Conservation (phyloP, 2,329 filamentous ascomycete genomes). For the Corynespora cassiicola region DNA sequence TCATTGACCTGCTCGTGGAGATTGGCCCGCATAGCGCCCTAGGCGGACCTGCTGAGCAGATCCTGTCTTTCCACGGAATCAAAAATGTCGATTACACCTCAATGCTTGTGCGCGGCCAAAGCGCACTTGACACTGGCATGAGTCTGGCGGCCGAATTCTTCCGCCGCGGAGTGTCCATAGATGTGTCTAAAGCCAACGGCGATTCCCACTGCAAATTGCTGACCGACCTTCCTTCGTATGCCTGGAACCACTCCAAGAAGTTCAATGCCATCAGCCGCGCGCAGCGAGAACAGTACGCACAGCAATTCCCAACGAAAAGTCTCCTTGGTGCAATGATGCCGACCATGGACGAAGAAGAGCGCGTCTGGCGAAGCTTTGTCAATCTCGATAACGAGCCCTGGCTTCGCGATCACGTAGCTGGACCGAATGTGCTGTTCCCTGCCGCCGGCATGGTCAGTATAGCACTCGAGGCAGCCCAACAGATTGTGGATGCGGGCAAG, state of each 20-base stretch:
- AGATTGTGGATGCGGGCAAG: constrained; percentile 7
- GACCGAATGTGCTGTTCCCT: constrained; percentile 25
- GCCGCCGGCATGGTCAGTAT: constrained; percentile 33
- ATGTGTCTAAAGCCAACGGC: constrained; percentile 10
- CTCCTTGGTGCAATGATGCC: constrained; percentile 13
- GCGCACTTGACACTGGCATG: constrained; percentile 12
- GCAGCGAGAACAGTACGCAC: constrained; percentile 17
- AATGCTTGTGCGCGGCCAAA: constrained; percentile 10
- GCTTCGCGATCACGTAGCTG: constrained; percentile 29
- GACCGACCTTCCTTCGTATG: constrained; percentile 29
- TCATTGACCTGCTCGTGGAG: constrained; percentile 17
- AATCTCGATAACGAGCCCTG: constrained; percentile 24
- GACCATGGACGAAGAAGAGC: constrained; percentile 15
- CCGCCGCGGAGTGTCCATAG: constrained; percentile 4
- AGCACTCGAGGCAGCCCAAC: constrained; percentile 30
- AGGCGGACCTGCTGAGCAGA: constrained; percentile 15
- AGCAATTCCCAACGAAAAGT: constrained; percentile 6
- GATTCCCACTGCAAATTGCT: not conserved
- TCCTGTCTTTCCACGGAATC: constrained; percentile 2
- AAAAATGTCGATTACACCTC: constrained; percentile 14
- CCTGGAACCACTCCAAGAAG: constrained; percentile 30
- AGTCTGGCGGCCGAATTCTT: constrained; percentile 14
- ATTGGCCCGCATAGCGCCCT: constrained; percentile 25
- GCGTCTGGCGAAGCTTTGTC: constrained; percentile 26
- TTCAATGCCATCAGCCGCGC: constrained; percentile 17